Percentiles rank a stretch among this genome's conserved stretches.
Conservation (phyloP, 179 eudicot species). For the Drosera spatulata region DNA sequence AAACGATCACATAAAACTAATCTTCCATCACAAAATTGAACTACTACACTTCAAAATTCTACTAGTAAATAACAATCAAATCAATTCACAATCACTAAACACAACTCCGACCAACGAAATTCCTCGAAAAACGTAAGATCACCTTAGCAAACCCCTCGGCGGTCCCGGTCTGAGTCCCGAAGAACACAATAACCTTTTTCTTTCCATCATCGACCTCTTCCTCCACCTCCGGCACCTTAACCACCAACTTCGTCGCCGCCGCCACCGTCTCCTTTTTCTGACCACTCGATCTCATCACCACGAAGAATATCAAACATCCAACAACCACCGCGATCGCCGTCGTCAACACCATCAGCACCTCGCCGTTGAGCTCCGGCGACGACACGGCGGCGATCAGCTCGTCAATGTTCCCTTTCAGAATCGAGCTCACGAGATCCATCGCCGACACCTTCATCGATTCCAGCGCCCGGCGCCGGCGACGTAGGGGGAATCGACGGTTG, state of each 20-base stretch:
- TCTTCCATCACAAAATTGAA: no score
- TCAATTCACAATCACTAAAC: no score
- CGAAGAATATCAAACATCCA: conserved; percentile 43
- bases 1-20: no score
- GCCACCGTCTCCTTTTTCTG: conserved; percentile 21
- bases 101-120: no score
- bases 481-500: no score
- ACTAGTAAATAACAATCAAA: no score
- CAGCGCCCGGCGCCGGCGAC: no score
- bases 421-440: conserved; percentile 57
- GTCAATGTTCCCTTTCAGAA: conserved; percentile 49
- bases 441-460: conserved; percentile 54
- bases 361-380: conserved; percentile 42
- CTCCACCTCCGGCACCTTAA: conserved; percentile 21
- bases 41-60: no score
- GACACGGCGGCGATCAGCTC: conserved; percentile 26
- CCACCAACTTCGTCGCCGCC: conserved; percentile 20
- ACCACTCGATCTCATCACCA: conserved; percentile 46
- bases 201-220: conserved; percentile 60
- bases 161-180: conserved; percentile 94
- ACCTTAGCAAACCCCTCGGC: conserved; percentile 99
- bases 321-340: conserved; percentile 61
- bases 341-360: conserved; percentile 41
- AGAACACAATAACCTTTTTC: conserved; percentile 61
- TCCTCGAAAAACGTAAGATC: no score